Evolutionary conservation across 306 rosid genomes (phyloP).

Genomic region (Cicer chorassanicum): DNA sequence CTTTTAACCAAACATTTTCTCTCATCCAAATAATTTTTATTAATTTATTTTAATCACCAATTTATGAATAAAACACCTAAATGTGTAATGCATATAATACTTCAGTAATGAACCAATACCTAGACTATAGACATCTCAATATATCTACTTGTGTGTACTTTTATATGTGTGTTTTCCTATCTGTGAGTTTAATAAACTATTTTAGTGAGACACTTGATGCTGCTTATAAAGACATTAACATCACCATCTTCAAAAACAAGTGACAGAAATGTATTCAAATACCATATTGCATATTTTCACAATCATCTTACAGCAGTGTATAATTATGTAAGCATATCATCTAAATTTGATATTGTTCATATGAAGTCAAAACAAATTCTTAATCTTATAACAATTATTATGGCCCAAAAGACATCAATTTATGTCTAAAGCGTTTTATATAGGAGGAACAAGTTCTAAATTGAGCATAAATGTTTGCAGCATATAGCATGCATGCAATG

Average conservation of each 20-base stretch:
- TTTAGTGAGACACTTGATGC: neutral
- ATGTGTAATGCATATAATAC: slow-evolving; percentile 27
- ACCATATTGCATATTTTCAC: slow-evolving; percentile 29
- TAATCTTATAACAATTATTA: neutral
- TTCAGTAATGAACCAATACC: slow-evolving; percentile 36
- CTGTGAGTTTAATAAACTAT: slow-evolving; percentile 7
- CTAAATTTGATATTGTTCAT: neutral
- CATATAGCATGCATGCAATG: too few species aligned
- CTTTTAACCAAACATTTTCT: too few species aligned
- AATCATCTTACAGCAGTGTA: slow-evolving; percentile 7
- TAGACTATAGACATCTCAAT: neutral
- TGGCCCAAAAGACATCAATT: neutral
- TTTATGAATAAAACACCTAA: slow-evolving; percentile 39
- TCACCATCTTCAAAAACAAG: slow-evolving; percentile 17
- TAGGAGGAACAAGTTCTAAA: too few species aligned
- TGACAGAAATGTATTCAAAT: neutral
- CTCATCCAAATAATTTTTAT: too few species aligned
- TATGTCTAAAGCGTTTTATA: too few species aligned
- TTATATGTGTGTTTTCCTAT: slow-evolving; percentile 8
- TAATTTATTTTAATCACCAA: too few species aligned
- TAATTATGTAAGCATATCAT: neutral
- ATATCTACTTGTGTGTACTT: slow-evolving; percentile 34
- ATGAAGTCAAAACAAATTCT: neutral
- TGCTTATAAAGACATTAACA: slow-evolving; percentile 2
- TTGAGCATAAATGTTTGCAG: too few species aligned